Percentiles rank a stretch among this genome's conserved stretches.
phyloP scores from a whole-genome alignment of 2,329 filamentous ascomycete genomes.

The Arthrobotrys musiformis region DNA sequence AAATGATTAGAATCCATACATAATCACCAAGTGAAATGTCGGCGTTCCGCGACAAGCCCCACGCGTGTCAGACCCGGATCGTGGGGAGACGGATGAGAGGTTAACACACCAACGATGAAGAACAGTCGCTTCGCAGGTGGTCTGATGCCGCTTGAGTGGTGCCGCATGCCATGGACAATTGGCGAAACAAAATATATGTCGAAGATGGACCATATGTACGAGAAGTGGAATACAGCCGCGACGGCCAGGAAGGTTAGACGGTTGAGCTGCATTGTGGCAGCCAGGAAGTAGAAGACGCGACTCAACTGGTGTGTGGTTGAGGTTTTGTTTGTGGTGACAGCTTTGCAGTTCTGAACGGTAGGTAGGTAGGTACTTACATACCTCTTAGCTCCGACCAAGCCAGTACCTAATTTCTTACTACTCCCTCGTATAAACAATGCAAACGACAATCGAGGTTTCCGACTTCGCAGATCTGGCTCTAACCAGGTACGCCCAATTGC shows the following conservation, averaged over 20 bases:
- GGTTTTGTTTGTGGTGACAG: constrained; percentile 6
- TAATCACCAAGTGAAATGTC: background rate
- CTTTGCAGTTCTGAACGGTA: background rate
- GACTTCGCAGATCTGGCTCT: constrained; percentile 33
- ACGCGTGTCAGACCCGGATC: background rate
- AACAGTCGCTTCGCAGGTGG: constrained; percentile 90
- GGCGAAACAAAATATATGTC: constrained; percentile 99
- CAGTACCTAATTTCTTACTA: too few species aligned
- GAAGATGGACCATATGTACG: constrained; percentile 96
- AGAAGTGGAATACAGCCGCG: constrained; percentile 89
- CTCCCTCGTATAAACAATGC: background rate
- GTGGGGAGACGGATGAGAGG: background rate
- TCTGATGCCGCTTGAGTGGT: constrained; percentile 76
- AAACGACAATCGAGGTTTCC: constrained; percentile 6
- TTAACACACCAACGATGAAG: constrained; percentile 81
- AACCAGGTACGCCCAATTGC: background rate
- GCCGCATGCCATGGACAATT: constrained; percentile 92
- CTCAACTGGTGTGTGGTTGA: background rate
- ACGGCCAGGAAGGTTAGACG: constrained; percentile 87
- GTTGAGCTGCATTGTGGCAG: constrained; percentile 44
- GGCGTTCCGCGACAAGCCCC: background rate
- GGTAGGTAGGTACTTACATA: background rate
- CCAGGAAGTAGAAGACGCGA: background rate
- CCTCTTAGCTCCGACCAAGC: background rate
- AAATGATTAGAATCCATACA: constrained; percentile 30